These are phyloP conservation scores for Babesia gibsoni DNA, from an alignment of 169 alveolate genomes.

Conservation along the genomic window DNA sequence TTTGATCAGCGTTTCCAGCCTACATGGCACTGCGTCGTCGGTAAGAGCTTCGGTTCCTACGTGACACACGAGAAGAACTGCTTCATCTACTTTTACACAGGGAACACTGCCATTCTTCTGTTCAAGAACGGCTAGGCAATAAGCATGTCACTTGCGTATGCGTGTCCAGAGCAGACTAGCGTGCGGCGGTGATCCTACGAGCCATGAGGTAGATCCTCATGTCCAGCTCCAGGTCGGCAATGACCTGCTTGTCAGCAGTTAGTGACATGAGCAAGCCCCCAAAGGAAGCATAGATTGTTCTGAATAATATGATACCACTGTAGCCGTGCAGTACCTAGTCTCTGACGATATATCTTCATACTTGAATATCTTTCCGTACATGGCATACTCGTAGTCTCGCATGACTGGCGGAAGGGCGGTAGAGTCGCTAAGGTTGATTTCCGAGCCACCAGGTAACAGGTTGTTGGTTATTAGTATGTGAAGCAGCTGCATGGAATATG, in stretches of 20 bases:
- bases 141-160: not conserved
- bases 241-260: slow-evolving; percentile 88
- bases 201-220: slow-evolving; percentile 85
- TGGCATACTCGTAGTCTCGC: slow-evolving; percentile 85
- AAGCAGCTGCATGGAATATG: slow-evolving; percentile 38
- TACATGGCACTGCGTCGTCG: slow-evolving; percentile 99
- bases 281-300: slow-evolving; percentile 79
- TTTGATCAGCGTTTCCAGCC: slow-evolving; percentile 96
- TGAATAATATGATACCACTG: not conserved
- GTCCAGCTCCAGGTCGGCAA: slow-evolving; percentile 86
- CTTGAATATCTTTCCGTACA: slow-evolving; percentile 88
- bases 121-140: slow-evolving; percentile 93
- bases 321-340: slow-evolving; percentile 69
- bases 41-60: slow-evolving; percentile 98
- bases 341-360: slow-evolving; percentile 88
- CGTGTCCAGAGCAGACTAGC: slow-evolving; percentile 16
- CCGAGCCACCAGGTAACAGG: slow-evolving; percentile 56
- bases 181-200: slow-evolving; percentile 56
- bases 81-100: slow-evolving; percentile 99
- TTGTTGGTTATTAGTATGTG: slow-evolving; percentile 54
- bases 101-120: slow-evolving; percentile 96
- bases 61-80: slow-evolving; percentile 99
- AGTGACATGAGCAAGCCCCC: slow-evolving; percentile 89
- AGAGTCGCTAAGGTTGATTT: slow-evolving; percentile 53
- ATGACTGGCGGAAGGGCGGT: slow-evolving; percentile 68